phyloP scores from a whole-genome alignment of 768 basidiomycete genomes.

The Lactarius akahatsu region DNA sequence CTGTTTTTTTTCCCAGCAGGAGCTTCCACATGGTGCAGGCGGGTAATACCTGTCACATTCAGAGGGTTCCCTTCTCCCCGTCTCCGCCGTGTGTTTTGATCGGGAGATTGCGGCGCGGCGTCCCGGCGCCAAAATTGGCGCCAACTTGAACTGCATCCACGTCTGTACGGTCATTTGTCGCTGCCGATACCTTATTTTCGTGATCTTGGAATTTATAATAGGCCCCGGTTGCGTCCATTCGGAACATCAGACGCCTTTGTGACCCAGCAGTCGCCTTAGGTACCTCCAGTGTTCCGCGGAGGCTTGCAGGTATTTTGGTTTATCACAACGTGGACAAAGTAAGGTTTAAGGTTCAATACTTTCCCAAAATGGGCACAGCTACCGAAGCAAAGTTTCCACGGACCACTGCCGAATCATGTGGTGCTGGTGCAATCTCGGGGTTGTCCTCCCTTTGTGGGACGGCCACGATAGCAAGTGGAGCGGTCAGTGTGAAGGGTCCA shows the following conservation, averaged over 20 bases:
- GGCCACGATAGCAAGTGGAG: not conserved
- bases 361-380: not conserved
- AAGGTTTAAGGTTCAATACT: not conserved
- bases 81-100: slow-evolving; percentile 1
- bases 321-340: not conserved
- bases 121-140: not conserved
- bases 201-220: not conserved
- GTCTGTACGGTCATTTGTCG: not conserved
- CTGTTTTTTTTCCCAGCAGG: not conserved
- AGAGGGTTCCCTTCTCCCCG: not conserved
- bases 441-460: not conserved
- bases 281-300: not conserved
- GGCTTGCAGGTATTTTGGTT: not conserved
- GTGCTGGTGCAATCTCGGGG: not conserved
- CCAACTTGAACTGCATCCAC: not conserved
- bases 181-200: not conserved
- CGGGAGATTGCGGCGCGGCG: not conserved
- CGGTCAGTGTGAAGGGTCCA: not conserved
- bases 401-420: not conserved
- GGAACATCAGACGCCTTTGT: not conserved
- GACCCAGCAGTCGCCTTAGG: not conserved
- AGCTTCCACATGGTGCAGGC: not conserved
- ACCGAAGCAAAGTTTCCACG: not conserved
- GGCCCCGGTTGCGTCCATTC: not conserved
- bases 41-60: slow-evolving; percentile 1